These are phyloP conservation scores for Lipomyces chichibuensis DNA, from an alignment of 805 yeast species.

Conservation along the genomic window DNA sequence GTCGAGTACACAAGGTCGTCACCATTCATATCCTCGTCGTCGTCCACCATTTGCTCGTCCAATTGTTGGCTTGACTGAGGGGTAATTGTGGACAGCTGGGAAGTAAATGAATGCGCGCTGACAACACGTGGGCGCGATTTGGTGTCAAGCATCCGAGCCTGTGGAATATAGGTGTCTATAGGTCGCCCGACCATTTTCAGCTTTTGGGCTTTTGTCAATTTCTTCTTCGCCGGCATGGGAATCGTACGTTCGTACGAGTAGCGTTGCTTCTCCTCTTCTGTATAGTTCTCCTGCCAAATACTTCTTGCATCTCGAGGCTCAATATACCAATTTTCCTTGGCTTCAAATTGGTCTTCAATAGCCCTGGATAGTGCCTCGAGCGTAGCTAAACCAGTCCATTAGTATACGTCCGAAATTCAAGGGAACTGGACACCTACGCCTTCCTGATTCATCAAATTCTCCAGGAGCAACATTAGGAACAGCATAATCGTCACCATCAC, in stretches of 20 bases:
- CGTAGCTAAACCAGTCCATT: background rate
- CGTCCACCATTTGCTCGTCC: constrained; percentile 6
- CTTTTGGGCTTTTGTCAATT: constrained; percentile 1
- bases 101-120: background rate
- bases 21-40: background rate
- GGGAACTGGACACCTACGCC: background rate
- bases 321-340: background rate
- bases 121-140: background rate
- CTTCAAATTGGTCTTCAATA: background rate
- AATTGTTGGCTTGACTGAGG: background rate
- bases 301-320: background rate
- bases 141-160: background rate
- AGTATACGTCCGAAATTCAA: background rate
- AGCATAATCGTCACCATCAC: background rate
- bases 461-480: background rate
- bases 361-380: background rate
- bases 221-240: background rate
- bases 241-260: background rate
- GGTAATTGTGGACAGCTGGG: background rate
- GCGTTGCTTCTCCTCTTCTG: background rate
- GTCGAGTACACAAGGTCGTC: background rate
- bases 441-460: background rate
- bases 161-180: background rate
- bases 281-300: background rate
- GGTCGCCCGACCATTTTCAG: constrained; percentile 1